phyloP scores from a whole-genome alignment of 768 basidiomycete genomes.

The Kwoniella sp. region DNA sequence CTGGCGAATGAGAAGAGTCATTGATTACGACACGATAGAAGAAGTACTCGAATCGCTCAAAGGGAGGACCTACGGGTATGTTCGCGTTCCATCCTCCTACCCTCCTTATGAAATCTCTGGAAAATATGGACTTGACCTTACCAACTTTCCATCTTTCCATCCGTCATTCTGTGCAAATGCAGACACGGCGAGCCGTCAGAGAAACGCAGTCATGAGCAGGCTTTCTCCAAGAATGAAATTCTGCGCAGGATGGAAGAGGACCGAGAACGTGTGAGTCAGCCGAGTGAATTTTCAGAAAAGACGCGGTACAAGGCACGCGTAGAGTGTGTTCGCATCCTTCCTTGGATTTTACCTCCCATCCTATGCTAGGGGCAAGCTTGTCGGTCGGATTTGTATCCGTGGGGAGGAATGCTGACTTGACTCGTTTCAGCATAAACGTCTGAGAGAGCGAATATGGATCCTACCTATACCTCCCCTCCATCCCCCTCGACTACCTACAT shows the following conservation, averaged over 20 bases:
- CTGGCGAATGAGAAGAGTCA: conserved; percentile 81
- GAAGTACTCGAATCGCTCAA: conserved; percentile 63
- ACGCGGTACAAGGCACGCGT: too few relatives aligned
- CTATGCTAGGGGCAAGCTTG: too few relatives aligned
- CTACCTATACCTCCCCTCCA: conserved; percentile 55
- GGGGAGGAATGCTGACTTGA: too few relatives aligned
- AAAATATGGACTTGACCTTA: too few relatives aligned
- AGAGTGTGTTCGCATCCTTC: too few relatives aligned
- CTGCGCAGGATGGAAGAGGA: conserved; percentile 89
- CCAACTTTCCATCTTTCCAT: not conserved
- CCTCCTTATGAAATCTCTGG: too few relatives aligned
- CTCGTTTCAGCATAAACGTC: conserved; percentile 69
- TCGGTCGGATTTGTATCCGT: too few relatives aligned
- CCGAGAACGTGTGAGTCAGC: conserved; percentile 68
- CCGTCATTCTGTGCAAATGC: not conserved
- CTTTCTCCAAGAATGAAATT: conserved; percentile 68
- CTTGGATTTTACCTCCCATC: too few relatives aligned
- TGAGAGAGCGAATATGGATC: conserved; percentile 83
- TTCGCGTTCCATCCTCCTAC: not conserved
- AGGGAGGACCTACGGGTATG: conserved; percentile 36
- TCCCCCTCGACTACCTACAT: conserved; percentile 6
- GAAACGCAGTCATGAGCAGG: conserved; percentile 39
- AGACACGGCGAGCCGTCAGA: conserved; percentile 21
- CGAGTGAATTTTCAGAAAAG: too few relatives aligned
- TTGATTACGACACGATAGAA: conserved; percentile 78